Evolutionary conservation across 2,329 filamentous ascomycete species (phyloP).

Genomic region (Allantophomopsis cytisporea): DNA sequence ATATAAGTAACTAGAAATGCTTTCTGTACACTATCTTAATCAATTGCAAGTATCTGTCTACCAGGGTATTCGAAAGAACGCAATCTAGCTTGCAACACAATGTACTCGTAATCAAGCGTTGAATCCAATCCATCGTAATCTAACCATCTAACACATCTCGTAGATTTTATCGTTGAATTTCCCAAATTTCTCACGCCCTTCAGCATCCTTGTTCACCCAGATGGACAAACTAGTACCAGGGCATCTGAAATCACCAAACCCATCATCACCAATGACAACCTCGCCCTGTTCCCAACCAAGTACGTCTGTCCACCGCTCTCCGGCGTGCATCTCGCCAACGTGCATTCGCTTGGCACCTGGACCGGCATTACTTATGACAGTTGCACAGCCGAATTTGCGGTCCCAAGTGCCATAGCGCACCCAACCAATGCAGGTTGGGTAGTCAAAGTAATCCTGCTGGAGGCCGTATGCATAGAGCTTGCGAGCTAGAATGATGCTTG

Average conservation of each 20-base stretch:
- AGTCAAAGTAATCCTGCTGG: slow-evolving; percentile 50
- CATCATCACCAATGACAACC: slow-evolving; percentile 42
- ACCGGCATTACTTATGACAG: slow-evolving; percentile 38
- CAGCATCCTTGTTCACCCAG: slow-evolving; percentile 43
- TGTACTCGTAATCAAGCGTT: too few species aligned
- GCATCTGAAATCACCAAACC: slow-evolving; percentile 44
- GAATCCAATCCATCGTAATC: too few species aligned
- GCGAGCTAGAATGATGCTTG: slow-evolving; percentile 44
- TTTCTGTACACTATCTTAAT: too few species aligned
- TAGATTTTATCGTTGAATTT: slow-evolving; percentile 13
- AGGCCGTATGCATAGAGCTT: slow-evolving; percentile 54
- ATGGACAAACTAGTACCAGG: slow-evolving; percentile 40
- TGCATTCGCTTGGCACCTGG: slow-evolving; percentile 42
- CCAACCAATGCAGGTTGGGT: slow-evolving; percentile 44
- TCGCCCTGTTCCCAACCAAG: slow-evolving; percentile 37
- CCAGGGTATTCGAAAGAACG: too few species aligned
- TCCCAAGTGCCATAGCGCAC: slow-evolving; percentile 33
- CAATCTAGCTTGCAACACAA: too few species aligned
- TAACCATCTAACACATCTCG: too few species aligned
- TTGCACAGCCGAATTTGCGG: slow-evolving; percentile 36
- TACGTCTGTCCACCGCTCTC: slow-evolving; percentile 51
- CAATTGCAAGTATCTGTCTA: too few species aligned
- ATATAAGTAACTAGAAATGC: too few species aligned
- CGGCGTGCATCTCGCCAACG: slow-evolving; percentile 41
- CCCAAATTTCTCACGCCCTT: slow-evolving; percentile 30